Percentiles rank a stretch among this genome's conserved stretches.
Evolutionary conservation across 106 monocot genomes (phyloP).

Genomic region (Phalaenopsis equestris): DNA sequence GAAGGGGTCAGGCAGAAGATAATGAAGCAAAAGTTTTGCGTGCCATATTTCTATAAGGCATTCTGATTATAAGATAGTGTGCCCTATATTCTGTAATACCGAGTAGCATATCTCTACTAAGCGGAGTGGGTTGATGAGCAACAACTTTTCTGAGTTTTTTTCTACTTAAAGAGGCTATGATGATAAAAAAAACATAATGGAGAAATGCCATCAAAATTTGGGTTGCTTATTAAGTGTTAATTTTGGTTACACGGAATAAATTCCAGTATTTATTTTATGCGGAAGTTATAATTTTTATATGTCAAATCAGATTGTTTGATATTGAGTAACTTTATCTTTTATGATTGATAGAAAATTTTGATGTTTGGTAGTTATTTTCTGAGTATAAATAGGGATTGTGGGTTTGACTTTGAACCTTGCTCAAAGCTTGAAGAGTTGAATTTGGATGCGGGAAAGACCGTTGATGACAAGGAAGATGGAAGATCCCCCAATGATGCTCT

Average conservation of each 20-base stretch:
- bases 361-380: constrained; percentile 20
- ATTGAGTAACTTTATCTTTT: background rate
- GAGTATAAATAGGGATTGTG: constrained; percentile 32
- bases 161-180: constrained; percentile 2
- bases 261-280: background rate
- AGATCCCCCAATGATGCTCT: constrained; percentile 22
- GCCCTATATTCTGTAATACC: background rate
- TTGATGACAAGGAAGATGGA: constrained; percentile 29
- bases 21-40: background rate
- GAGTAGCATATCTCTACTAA: constrained; percentile 1
- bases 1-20: background rate
- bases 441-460: constrained; percentile 33
- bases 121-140: background rate
- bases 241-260: background rate
- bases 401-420: constrained; percentile 47
- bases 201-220: background rate
- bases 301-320: background rate
- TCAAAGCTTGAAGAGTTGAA: constrained; percentile 48
- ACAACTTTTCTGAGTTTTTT: background rate
- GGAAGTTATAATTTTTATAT: background rate
- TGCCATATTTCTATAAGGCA: background rate
- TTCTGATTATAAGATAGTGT: background rate
- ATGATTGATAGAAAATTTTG: constrained; percentile 11
- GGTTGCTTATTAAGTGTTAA: background rate
- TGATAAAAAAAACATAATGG: background rate